These are phyloP conservation scores for Tremella fuciformis DNA, from an alignment of 768 basidiomycete species.

Conservation along the genomic window DNA sequence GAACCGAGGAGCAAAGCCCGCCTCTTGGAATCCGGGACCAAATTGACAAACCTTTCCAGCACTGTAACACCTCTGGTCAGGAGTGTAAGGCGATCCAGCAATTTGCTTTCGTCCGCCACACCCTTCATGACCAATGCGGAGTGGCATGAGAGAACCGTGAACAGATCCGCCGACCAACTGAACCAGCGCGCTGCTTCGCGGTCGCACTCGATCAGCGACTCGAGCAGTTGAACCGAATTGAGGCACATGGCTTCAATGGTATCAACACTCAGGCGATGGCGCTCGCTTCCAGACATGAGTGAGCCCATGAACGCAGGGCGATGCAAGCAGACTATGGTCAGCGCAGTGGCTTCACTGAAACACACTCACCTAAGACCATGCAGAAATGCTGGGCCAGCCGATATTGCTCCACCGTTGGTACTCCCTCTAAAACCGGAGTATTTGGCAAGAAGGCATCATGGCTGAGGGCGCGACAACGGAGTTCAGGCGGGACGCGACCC, in stretches of 20 bases:
- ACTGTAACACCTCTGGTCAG: not conserved
- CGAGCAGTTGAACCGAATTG: not conserved
- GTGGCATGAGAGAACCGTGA: not conserved
- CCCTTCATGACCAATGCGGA: not conserved
- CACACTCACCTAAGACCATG: slow-evolving; percentile 1
- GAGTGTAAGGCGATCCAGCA: not conserved
- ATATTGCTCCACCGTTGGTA: slow-evolving; percentile 2
- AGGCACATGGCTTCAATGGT: not conserved
- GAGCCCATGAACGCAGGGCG: slow-evolving; percentile 3
- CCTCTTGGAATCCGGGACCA: not conserved
- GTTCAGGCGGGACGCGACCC: not conserved
- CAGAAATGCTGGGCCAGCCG: slow-evolving; percentile 4
- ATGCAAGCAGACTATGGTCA: slow-evolving; percentile 1
- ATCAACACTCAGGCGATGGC: not conserved
- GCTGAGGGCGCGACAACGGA: not conserved
- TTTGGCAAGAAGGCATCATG: not conserved
- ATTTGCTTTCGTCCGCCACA: not conserved
- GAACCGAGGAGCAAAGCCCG: slow-evolving; percentile 4
- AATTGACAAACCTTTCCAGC: not conserved
- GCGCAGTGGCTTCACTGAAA: not conserved
- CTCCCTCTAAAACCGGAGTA: not conserved
- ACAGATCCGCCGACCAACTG: not conserved
- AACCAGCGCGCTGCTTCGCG: not conserved
- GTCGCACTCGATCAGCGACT: slow-evolving; percentile 1
- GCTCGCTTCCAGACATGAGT: not conserved